These are phyloP conservation scores for Astrocystis sublimbata DNA, from an alignment of 495 filamentous ascomycete genomes.

Conservation along the genomic window DNA sequence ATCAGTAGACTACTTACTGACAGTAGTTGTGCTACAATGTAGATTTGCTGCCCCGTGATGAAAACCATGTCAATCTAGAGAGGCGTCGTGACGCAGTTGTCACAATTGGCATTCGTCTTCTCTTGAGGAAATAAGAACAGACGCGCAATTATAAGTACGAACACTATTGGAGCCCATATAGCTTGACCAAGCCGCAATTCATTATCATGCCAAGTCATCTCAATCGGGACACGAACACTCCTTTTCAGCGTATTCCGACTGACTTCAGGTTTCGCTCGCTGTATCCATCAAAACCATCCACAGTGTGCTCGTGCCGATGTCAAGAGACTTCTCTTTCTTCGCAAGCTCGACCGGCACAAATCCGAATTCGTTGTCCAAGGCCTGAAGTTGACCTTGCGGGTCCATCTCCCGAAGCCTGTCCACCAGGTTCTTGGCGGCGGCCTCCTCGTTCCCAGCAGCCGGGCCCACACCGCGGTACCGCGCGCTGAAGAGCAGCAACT, in stretches of 20 bases:
- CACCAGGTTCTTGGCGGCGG: neutral
- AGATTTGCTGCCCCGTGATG: neutral
- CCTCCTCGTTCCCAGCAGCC: neutral
- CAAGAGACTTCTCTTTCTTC: neutral
- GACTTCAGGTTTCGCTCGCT: neutral
- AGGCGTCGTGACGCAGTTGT: too few relatives aligned
- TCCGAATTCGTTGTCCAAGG: slow-evolving; percentile 6
- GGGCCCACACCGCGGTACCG: neutral
- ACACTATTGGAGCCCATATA: too few relatives aligned
- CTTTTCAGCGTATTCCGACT: neutral
- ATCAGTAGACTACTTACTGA: neutral
- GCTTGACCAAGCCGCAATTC: too few relatives aligned
- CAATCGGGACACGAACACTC: neutral
- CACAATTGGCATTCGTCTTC: too few relatives aligned
- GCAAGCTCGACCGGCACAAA: slow-evolving; percentile 9
- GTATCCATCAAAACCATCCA: slow-evolving; percentile 15
- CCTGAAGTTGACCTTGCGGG: slow-evolving; percentile 5
- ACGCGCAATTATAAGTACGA: too few relatives aligned
- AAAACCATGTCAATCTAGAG: neutral
- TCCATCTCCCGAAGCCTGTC: slow-evolving; percentile 5
- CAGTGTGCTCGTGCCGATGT: slow-evolving; percentile 10
- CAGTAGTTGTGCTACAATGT: neutral
- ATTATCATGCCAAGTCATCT: too few relatives aligned
- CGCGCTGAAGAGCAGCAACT: slow-evolving; percentile 10
- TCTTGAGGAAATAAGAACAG: too few relatives aligned